These are phyloP conservation scores for Wickerhamiella cacticola DNA, from an alignment of 805 yeast species.

Conservation along the genomic window DNA sequence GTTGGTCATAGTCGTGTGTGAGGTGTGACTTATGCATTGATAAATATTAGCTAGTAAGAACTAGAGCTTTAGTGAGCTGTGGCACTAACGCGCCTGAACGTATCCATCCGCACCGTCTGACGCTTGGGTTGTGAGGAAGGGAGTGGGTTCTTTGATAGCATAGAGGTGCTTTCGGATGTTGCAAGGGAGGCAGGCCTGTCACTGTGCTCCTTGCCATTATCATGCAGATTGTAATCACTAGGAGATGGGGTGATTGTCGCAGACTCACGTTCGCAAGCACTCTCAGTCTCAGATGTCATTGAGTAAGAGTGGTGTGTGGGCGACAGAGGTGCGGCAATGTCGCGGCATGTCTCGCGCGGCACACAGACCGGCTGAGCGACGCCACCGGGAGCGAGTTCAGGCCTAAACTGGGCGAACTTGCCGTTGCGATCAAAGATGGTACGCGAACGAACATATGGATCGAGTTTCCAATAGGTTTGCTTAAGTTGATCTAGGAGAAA, in stretches of 20 bases:
- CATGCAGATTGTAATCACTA: neutral
- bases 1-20: too few species aligned
- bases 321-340: neutral
- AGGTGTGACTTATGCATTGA: too few species aligned
- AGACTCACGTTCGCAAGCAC: neutral
- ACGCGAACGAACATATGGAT: slow-evolving; percentile 72
- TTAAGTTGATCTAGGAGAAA: slow-evolving; percentile 42
- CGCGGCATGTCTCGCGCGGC: neutral
- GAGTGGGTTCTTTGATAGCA: neutral
- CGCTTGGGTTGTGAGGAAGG: neutral
- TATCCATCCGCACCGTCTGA: neutral
- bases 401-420: slow-evolving; percentile 34
- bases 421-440: slow-evolving; percentile 71
- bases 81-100: neutral
- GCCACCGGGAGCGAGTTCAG: slow-evolving; percentile 19
- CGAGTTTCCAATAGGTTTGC: slow-evolving; percentile 54
- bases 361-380: slow-evolving; percentile 20
- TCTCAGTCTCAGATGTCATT: neutral
- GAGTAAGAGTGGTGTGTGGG: neutral
- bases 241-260: neutral
- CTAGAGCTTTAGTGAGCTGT: neutral
- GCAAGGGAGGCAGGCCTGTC: too few species aligned
- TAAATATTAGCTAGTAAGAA: neutral
- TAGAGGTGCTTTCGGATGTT: too few species aligned
- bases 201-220: too few species aligned